Conservation (phyloP, 2,329 filamentous ascomycete genomes). For the Epichloe gansuensis region DNA sequence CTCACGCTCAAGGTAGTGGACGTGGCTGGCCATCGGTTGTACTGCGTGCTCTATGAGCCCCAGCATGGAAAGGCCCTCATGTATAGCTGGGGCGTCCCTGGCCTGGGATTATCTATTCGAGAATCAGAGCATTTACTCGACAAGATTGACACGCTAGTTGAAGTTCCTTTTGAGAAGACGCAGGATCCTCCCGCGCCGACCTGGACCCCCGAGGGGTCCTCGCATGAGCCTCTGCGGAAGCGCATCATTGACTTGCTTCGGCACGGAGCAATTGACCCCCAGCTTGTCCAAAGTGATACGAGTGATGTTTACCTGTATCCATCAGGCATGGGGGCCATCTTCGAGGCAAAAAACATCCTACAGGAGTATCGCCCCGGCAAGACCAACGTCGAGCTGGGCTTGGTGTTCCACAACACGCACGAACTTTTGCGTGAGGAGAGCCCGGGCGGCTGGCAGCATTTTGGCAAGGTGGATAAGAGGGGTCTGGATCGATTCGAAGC, state of each 20-base stretch:
- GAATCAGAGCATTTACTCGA: slow-evolving; percentile 30
- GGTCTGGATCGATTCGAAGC: slow-evolving; percentile 31
- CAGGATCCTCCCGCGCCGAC: slow-evolving; percentile 19
- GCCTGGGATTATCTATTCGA: slow-evolving; percentile 33
- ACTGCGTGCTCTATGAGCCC: slow-evolving; percentile 28
- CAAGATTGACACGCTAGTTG: slow-evolving; percentile 20
- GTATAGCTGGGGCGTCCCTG: slow-evolving; percentile 33
- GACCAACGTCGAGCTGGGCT: slow-evolving; percentile 32
- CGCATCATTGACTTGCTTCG: slow-evolving; percentile 29
- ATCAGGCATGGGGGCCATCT: slow-evolving; percentile 42
- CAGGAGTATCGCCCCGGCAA: slow-evolving; percentile 17
- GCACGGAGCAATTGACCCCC: slow-evolving; percentile 23
- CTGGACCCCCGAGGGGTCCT: slow-evolving; percentile 24
- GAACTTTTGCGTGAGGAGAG: slow-evolving; percentile 33
- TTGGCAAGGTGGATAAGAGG: slow-evolving; percentile 28
- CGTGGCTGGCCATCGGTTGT: slow-evolving; percentile 26
- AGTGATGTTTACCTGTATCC: slow-evolving; percentile 32
- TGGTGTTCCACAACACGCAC: slow-evolving; percentile 38
- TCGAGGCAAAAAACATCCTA: slow-evolving; percentile 27
- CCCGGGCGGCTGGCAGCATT: slow-evolving; percentile 31
- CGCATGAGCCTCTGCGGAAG: slow-evolving; percentile 25
- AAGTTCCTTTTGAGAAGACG: slow-evolving; percentile 17
- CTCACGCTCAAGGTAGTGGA: slow-evolving; percentile 29
- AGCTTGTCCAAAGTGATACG: slow-evolving; percentile 12
- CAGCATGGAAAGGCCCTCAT: slow-evolving; percentile 23